Evolutionary conservation across 1,284 basidiomycete genomes (phyloP).

Genomic region (Ustilago bromivora): DNA sequence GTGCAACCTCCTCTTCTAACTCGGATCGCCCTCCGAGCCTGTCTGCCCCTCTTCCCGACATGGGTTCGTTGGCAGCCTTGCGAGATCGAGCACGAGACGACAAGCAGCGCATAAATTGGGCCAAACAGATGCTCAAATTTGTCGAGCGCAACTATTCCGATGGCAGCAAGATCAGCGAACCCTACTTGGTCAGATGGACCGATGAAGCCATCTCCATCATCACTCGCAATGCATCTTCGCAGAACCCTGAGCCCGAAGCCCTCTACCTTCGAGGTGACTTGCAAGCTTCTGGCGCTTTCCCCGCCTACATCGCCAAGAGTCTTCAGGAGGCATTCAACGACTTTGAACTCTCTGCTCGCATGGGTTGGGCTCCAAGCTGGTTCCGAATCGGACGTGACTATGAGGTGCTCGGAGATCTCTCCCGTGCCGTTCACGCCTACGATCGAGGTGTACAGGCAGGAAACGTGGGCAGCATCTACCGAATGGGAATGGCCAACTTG

Average conservation of each 20-base stretch:
- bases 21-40: constrained; percentile 33
- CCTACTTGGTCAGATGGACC: constrained; percentile 75
- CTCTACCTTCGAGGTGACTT: constrained; percentile 81
- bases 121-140: constrained; percentile 81
- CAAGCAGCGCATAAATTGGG: constrained; percentile 78
- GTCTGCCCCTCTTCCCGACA: constrained; percentile 60
- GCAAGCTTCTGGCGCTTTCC: constrained; percentile 76
- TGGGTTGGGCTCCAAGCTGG: constrained; percentile 74
- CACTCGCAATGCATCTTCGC: constrained; percentile 43
- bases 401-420: constrained; percentile 82
- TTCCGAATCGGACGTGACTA: constrained; percentile 90
- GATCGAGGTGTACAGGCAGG: constrained; percentile 79
- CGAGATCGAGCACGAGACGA: constrained; percentile 72
- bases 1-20: constrained; percentile 8
- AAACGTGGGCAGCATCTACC: constrained; percentile 81
- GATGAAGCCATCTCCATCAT: constrained; percentile 74
- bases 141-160: constrained; percentile 73
- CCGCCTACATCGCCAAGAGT: constrained; percentile 73
- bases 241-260: constrained; percentile 77
- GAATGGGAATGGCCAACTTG: constrained; percentile 83
- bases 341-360: constrained; percentile 73
- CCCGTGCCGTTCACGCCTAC: constrained; percentile 83
- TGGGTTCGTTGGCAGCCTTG: constrained; percentile 46
- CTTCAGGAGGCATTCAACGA: constrained; percentile 86
- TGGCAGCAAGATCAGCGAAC: constrained; percentile 74